phyloP scores from a whole-genome alignment of 2,329 filamentous ascomycete species.

The Eutypa lata region DNA sequence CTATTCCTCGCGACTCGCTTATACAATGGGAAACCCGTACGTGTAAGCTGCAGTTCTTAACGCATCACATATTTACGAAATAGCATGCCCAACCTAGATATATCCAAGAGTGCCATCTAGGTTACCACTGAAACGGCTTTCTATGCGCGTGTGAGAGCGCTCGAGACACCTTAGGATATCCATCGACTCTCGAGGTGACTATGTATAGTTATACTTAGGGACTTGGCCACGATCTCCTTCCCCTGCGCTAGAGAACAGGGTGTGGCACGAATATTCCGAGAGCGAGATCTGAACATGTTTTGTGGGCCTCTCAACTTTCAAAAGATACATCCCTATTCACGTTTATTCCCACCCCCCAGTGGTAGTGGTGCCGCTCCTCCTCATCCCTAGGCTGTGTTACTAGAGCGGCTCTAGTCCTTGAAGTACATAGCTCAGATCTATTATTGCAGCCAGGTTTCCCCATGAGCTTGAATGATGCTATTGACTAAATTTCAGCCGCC shows the following conservation, averaged over 20 bases:
- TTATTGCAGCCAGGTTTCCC: background rate
- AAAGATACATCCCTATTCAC: background rate
- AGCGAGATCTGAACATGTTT: background rate
- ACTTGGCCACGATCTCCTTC: background rate
- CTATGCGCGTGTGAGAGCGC: too few relatives aligned
- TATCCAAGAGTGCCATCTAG: too few relatives aligned
- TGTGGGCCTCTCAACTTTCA: background rate
- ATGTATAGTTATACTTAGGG: background rate
- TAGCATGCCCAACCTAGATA: too few relatives aligned
- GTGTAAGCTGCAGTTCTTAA: too few relatives aligned
- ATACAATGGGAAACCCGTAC: too few relatives aligned
- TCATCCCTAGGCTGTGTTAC: background rate
- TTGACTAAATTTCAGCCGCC: background rate
- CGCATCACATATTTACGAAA: too few relatives aligned
- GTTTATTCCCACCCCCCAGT: background rate
- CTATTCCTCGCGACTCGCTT: too few relatives aligned
- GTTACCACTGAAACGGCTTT: too few relatives aligned
- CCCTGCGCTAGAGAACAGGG: conserved; percentile 1
- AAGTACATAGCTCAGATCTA: background rate
- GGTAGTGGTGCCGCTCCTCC: background rate
- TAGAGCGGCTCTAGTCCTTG: background rate
- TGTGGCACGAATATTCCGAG: background rate
- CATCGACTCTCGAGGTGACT: background rate
- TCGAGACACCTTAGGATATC: too few relatives aligned
- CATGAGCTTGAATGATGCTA: conserved; percentile 1